Evolutionary conservation across 805 yeast species (phyloP).

Genomic region (Jamesozyma hellenica): DNA sequence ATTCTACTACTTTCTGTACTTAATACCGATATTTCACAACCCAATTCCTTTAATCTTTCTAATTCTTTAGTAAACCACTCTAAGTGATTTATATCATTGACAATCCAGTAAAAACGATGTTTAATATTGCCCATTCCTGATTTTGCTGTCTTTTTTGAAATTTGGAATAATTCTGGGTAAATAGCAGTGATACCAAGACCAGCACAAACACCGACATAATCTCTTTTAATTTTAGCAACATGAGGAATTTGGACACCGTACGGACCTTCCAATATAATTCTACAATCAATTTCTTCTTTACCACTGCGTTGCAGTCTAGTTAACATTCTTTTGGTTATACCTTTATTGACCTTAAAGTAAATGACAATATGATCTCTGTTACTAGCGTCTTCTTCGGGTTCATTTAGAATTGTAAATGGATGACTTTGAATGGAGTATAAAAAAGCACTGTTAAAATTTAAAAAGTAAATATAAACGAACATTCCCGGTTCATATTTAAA

Average conservation of each 20-base stretch:
- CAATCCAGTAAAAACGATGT: conserved; percentile 52
- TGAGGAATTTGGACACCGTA: conserved; percentile 42
- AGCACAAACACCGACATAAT: conserved; percentile 38
- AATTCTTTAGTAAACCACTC: conserved; percentile 41
- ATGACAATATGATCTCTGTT: conserved; percentile 27
- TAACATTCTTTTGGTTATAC: conserved; percentile 40
- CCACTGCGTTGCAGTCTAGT: conserved; percentile 26
- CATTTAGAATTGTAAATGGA: conserved; percentile 53
- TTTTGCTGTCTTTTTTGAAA: conserved; percentile 12
- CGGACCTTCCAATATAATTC: conserved; percentile 52
- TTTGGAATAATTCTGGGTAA: conserved; percentile 32
- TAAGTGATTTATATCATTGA: conserved; percentile 43
- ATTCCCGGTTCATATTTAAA: conserved; percentile 48
- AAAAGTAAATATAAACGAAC: conserved; percentile 47
- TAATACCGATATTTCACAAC: conserved; percentile 21
- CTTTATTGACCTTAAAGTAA: conserved; percentile 46
- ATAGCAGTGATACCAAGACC: conserved; percentile 48
- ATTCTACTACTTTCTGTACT: conserved; percentile 3
- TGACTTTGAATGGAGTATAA: conserved; percentile 43
- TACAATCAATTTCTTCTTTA: conserved; percentile 24
- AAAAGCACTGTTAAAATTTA: conserved; percentile 45
- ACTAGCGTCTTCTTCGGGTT: conserved; percentile 28
- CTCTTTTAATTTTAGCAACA: conserved; percentile 27
- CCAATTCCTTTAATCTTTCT: conserved; percentile 18
- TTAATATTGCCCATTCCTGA: conserved; percentile 4